Conservation (phyloP, 139 green algal genomes). For the Gonium pectorale region DNA sequence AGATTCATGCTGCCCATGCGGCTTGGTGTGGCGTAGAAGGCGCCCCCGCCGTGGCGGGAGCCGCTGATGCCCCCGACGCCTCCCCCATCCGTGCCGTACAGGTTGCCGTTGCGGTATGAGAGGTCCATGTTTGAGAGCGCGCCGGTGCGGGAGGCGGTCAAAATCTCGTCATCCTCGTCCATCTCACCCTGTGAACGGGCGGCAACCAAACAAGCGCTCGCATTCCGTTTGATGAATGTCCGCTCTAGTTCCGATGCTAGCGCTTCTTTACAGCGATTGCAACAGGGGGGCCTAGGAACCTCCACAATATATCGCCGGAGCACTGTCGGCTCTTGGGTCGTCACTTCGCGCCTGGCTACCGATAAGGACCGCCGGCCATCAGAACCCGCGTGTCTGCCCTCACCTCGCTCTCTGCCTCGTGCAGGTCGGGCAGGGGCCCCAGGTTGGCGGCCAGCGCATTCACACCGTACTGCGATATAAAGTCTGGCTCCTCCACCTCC, state of each 20-base stretch:
- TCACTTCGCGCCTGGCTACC: not conserved
- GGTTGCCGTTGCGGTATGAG: not conserved
- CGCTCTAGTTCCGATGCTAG: not conserved
- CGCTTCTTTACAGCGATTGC: not conserved
- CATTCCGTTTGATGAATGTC: not conserved
- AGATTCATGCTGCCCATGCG: not conserved
- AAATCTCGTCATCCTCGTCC: constrained; percentile 41
- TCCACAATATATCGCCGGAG: not conserved
- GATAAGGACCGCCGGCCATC: not conserved
- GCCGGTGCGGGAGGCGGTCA: constrained; percentile 27
- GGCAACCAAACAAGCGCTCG: not conserved
- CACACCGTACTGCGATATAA: not conserved
- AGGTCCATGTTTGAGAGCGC: constrained; percentile 12
- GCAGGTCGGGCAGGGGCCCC: constrained; percentile 25
- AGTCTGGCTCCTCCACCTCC: constrained; percentile 31
- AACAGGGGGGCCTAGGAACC: not conserved
- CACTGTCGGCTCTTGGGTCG: not conserved
- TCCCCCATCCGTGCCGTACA: not conserved
- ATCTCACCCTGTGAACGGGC: constrained; percentile 7
- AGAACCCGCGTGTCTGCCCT: not conserved
- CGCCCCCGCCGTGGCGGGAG: constrained; percentile 1
- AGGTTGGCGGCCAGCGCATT: not conserved
- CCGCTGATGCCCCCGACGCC: not conserved
- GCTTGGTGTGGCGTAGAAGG: not conserved
- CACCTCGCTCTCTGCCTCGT: constrained; percentile 34